Base-by-base conservation (phyloP, 2,329 filamentous ascomycete species). In the Pyrenophora seminiperda region DNA sequence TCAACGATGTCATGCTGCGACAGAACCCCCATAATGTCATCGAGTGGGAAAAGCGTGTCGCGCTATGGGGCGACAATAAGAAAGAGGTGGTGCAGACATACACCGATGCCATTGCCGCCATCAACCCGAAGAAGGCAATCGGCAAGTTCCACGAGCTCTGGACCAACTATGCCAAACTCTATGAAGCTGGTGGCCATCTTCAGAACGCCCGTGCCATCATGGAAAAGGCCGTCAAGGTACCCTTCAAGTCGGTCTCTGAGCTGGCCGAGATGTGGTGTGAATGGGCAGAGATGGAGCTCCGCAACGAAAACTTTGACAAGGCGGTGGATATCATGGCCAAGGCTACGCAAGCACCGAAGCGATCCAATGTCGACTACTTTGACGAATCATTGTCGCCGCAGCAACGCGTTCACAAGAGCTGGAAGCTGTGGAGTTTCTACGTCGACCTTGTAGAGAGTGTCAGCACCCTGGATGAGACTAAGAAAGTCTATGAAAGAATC, bases 351-450 rank as follows among this genome's bases (percentile, higher is more conserved):
- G 90, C 94, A n/a, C 92, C 94, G 0, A 97, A 97, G 74, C 81
- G 91, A 59, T 97, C 93, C n/a, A 95, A 86, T 2, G 91, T 99
- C n/a, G 94, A 99, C 76, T 99, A 97, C 71, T 99, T 97, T 67
- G 94, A 99, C 71, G 95, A 99, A 71, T 91, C 84, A 0, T 78
- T 99, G 5, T 91, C 91, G 1, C 93, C 94, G 3, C 94, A 99
- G 71, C 94, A 97, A 76, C 85, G 95, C 56, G 90, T 99, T 3
- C 94, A 99, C 77, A 99, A 99, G 80, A 96, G 91, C 70, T 99
- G 94, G 94, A 99, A 97, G 73, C 77, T 99, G 9, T 99, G 94
- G 94, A 96, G 91, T 75, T 99, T 99, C 78, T 99, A 99, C 65
- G 92, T 99, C 32, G 94, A 99, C 71, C 83, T 99, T 1, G 92